Conservation (phyloP, 441 rosid genomes). For the Populus hybrid region DNA sequence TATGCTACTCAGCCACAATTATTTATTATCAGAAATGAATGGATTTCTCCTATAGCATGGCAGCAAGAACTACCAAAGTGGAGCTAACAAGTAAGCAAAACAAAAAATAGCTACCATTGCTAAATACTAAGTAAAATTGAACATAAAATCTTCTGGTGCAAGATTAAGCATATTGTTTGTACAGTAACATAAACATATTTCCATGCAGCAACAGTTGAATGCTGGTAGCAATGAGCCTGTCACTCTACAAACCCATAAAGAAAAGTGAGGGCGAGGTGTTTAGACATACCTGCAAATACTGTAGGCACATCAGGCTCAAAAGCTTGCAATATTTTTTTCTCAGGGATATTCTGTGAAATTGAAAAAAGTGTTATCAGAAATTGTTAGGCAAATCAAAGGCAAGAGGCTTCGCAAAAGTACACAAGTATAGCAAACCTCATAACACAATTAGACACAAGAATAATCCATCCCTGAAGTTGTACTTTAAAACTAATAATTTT, state of each 20-base stretch:
- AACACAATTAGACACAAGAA: neutral
- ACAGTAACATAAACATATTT: neutral
- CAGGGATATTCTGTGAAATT: conserved; percentile 33
- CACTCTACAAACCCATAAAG: neutral
- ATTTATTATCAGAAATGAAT: neutral
- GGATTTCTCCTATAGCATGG: neutral
- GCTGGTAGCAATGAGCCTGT: conserved; percentile 7
- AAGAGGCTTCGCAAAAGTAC: neutral
- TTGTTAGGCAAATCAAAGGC: conserved; percentile 1
- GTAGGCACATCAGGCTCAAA: conserved; percentile 48
- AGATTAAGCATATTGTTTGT: neutral
- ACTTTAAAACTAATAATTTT: neutral
- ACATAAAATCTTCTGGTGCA: neutral
- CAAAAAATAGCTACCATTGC: neutral
- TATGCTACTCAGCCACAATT: neutral
- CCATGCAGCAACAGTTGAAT: neutral
- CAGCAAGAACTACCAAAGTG: neutral
- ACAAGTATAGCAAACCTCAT: neutral
- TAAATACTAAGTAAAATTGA: neutral
- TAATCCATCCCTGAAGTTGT: neutral
- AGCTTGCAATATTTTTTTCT: conserved; percentile 45
- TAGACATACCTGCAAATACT: conserved; percentile 54
- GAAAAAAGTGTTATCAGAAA: conserved; percentile 12
- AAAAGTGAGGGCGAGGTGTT: conserved; percentile 1
- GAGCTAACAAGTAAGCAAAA: neutral